Evolutionary conservation across 257 asterid species (phyloP).

Genomic region (Salvia hispanica): DNA sequence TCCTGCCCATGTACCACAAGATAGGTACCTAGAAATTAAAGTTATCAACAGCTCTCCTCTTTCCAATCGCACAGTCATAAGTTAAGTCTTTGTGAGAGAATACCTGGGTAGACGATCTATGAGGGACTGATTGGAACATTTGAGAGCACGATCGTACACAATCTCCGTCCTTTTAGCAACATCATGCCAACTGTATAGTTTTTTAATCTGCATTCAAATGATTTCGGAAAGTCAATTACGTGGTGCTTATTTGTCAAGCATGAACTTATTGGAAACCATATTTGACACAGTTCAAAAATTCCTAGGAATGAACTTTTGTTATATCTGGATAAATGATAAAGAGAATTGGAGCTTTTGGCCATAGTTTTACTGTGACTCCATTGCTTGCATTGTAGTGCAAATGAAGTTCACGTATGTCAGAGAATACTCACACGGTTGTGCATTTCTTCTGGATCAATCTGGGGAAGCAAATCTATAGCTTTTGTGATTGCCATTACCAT

Average conservation of each 20-base stretch:
- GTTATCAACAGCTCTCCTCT: neutral
- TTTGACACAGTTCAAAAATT: conserved; percentile 1
- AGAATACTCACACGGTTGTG: conserved; percentile 72
- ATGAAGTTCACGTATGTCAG: conserved; percentile 8
- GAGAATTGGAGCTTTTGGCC: neutral
- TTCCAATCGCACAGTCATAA: neutral
- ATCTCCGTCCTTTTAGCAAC: conserved; percentile 91
- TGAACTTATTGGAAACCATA: conserved; percentile 3
- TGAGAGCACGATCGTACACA: conserved; percentile 79
- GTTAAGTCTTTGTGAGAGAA: conserved; percentile 15
- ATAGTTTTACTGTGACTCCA: neutral
- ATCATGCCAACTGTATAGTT: conserved; percentile 94
- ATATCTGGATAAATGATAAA: neutral
- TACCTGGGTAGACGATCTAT: conserved; percentile 82
- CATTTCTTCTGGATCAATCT: conserved; percentile 86
- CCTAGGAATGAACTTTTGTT: neutral
- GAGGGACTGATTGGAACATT: conserved; percentile 74
- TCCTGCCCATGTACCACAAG: conserved; percentile 98
- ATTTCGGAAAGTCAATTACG: conserved; percentile 10
- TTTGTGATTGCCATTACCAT: conserved; percentile 82
- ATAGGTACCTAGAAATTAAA: conserved; percentile 59
- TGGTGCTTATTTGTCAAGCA: conserved; percentile 7
- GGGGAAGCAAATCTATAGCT: conserved; percentile 85
- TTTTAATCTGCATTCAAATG: conserved; percentile 65
- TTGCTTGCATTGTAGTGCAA: neutral